A percentile compares a stretch with the other conserved stretches of the same genome.
These are phyloP conservation scores for Phytophthora macrochlamydospora DNA, from an alignment of 352 stramenopile genomes.

Conservation along the genomic window DNA sequence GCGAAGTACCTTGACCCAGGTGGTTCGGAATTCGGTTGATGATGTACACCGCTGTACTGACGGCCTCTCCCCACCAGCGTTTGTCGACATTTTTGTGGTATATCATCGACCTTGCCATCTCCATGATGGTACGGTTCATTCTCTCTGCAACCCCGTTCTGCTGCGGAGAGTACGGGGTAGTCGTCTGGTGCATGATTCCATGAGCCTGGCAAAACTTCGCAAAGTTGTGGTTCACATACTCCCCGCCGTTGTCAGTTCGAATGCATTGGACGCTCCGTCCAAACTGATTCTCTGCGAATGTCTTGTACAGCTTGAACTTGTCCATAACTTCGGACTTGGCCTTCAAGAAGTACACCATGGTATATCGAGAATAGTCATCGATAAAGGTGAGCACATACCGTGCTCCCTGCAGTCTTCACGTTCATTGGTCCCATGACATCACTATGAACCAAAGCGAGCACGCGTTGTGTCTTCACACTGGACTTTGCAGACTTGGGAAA, in stretches of 20 bases:
- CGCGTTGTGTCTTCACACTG: conserved; percentile 1
- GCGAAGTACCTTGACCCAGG: not conserved
- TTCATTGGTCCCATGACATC: conserved; percentile 14
- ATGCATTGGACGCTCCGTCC: not conserved
- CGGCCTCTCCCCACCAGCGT: conserved; percentile 18
- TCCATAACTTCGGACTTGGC: not conserved
- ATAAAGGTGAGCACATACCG: conserved; percentile 21
- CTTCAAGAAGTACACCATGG: not conserved
- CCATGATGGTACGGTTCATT: conserved; percentile 24
- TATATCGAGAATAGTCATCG: conserved; percentile 6
- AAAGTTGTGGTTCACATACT: conserved; percentile 18
- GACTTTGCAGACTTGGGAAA: not conserved
- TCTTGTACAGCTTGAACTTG: not conserved
- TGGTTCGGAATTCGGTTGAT: conserved; percentile 22
- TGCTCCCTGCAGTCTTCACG: conserved; percentile 1
- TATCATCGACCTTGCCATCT: conserved; percentile 22
- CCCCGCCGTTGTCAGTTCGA: conserved; percentile 21
- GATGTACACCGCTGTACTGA: conserved; percentile 18
- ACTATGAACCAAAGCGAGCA: conserved; percentile 2
- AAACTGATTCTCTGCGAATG: not conserved
- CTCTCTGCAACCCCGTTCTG: conserved; percentile 17
- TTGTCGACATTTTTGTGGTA: conserved; percentile 10
- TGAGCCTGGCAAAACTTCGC: not conserved
- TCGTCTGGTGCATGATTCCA: conserved; percentile 25
- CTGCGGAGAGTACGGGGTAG: conserved; percentile 13